Base-by-base conservation (phyloP, 345 rosid species). In the Moricandia arvensis region DNA sequence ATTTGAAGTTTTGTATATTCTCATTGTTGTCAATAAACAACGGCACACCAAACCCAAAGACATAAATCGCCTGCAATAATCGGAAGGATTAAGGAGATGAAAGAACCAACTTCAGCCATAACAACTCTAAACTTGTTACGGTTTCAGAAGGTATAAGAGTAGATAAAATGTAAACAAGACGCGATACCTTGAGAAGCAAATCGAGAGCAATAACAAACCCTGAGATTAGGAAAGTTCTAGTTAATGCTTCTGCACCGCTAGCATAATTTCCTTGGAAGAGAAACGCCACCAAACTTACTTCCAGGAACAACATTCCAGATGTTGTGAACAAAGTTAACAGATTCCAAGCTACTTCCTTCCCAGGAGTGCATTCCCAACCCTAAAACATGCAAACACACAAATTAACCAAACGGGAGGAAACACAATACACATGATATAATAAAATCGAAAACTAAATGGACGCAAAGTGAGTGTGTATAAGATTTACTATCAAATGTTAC, bases 211-310 rank as follows among this genome's bases (percentile, higher is more conserved):
- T 87, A 59, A 90, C 58, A 8, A 88, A 81, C 37, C 95, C 93
- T 0, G 98, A 91, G 79, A 94, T 73, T 2, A 84, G 82, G 82
- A 94, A 94, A 1, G 96, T 88, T 41, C 95, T 81, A 17, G 95
- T 86, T 49, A 94, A 82, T 38, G 96, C 91, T 67, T 87, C 85
- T 71, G 87, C 78, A 2, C 98, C 96, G 24, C 90, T 89, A 5
- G 89, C 88, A 68, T 90, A 85, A 83, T 90, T 91, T 69, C 98
- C 97, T 82, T 94, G 93, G 72, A 89, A 83, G 70, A 94, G 74
- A 84, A 94, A 90, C 26, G 98, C 97, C 83, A 91, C 83, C 91
- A 94, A 84, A 85, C 98, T 94, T 72, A 91, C 89, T 90, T 94
- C 98, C 76, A 94, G 54, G 77, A 94, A 91, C 77, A 94, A 72